A percentile compares a stretch with the other conserved stretches of the same genome.
phyloP scores from a whole-genome alignment of 139 green algal genomes.

The Nannochloris sp. region DNA sequence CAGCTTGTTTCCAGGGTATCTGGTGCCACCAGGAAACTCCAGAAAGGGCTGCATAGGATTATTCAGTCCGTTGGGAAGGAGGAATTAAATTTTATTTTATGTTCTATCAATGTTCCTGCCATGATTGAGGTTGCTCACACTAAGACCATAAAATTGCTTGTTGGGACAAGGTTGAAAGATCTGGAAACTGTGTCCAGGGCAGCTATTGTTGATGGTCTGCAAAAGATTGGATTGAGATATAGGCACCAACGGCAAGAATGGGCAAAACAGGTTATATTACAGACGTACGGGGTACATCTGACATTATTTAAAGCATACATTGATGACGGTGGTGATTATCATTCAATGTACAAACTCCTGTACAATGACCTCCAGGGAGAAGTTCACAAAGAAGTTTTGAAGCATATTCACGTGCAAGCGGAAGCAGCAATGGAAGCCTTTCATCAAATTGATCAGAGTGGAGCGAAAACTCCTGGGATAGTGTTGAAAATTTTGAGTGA shows the following conservation, averaged over 20 bases:
- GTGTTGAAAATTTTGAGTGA: slow-evolving; percentile 50
- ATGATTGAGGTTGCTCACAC: slow-evolving; percentile 27
- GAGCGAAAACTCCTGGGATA: slow-evolving; percentile 6
- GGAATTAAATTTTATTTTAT: slow-evolving; percentile 47
- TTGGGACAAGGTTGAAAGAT: slow-evolving; percentile 15
- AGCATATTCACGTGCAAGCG: slow-evolving; percentile 37
- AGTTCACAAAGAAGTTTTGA: slow-evolving; percentile 28
- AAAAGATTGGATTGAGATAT: slow-evolving; percentile 48
- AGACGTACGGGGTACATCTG: slow-evolving; percentile 38
- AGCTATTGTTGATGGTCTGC: slow-evolving; percentile 41
- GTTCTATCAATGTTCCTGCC: slow-evolving; percentile 34
- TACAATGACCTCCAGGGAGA: slow-evolving; percentile 49
- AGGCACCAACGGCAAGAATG: slow-evolving; percentile 29
- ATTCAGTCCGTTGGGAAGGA: slow-evolving; percentile 4
- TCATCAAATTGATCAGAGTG: not conserved
- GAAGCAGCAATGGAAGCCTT: slow-evolving; percentile 10
- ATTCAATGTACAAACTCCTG: slow-evolving; percentile 49
- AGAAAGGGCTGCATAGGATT: slow-evolving; percentile 17
- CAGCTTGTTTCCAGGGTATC: slow-evolving; percentile 23
- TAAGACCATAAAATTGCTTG: slow-evolving; percentile 29
- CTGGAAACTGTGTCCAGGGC: slow-evolving; percentile 30
- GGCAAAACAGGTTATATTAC: slow-evolving; percentile 29
- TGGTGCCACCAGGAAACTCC: slow-evolving; percentile 20
- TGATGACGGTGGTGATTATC: slow-evolving; percentile 47
- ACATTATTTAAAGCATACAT: slow-evolving; percentile 43